phyloP scores from a whole-genome alignment of 768 basidiomycete species.

The Mycena indigotica region DNA sequence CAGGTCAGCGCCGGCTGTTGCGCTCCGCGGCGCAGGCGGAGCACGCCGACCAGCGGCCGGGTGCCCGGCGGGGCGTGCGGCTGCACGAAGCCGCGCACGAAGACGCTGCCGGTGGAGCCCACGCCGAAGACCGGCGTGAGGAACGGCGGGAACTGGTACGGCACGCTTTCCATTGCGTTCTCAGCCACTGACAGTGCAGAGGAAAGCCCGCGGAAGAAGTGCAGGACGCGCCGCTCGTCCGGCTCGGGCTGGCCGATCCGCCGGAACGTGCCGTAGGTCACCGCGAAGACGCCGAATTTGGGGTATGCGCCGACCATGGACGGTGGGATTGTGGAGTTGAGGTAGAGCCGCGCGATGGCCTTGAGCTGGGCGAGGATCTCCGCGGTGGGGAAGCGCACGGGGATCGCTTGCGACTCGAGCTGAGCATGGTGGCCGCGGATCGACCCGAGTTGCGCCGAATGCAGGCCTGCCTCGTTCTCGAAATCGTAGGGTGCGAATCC shows the following conservation, averaged over 20 bases:
- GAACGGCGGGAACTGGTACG: neutral
- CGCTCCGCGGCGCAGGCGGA: neutral
- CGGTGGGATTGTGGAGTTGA: neutral
- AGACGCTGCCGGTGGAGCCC: neutral
- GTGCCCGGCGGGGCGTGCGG: neutral
- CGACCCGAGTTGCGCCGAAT: no score
- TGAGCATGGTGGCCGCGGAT: no score
- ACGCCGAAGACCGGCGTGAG: neutral
- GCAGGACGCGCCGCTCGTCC: neutral
- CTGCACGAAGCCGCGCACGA: neutral
- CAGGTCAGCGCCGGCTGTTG: neutral
- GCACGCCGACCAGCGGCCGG: neutral
- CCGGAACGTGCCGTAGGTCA: neutral
- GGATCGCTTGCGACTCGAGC: neutral
- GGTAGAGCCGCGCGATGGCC: neutral
- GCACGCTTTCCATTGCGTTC: neutral
- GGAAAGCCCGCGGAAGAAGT: neutral
- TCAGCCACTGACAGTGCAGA: no score
- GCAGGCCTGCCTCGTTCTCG: no score
- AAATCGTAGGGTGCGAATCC: no score
- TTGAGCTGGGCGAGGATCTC: neutral
- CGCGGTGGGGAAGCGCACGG: neutral
- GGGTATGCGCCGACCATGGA: neutral
- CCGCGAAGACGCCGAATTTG: neutral
- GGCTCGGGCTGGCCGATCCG: no score